phyloP scores from a whole-genome alignment of 108 stramenopile genomes.

The Nitzschia sp. region DNA sequence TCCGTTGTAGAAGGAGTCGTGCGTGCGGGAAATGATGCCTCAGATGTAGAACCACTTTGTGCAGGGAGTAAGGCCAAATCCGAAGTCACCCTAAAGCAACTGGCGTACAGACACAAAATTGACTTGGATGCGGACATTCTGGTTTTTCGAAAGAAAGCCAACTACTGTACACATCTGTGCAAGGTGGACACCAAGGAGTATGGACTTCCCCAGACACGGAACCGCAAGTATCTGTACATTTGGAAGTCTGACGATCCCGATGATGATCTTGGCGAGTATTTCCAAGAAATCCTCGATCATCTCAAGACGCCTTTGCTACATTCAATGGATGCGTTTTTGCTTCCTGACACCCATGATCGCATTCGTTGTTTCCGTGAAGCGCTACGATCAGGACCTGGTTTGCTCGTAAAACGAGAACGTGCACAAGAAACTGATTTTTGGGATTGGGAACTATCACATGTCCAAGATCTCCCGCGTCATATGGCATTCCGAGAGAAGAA shows the following conservation, averaged over 20 bases:
- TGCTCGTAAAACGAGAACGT: slow-evolving; percentile 37
- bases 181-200: slow-evolving; percentile 74
- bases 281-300: slow-evolving; percentile 53
- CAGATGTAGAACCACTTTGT: slow-evolving; percentile 5
- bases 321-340: slow-evolving; percentile 70
- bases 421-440: slow-evolving; percentile 65
- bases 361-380: slow-evolving; percentile 64
- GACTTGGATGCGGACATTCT: slow-evolving; percentile 49
- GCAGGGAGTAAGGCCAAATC: slow-evolving; percentile 14
- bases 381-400: slow-evolving; percentile 57
- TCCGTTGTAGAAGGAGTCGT: slow-evolving; percentile 57
- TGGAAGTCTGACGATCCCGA: slow-evolving; percentile 56
- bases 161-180: slow-evolving; percentile 56
- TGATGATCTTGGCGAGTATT: slow-evolving; percentile 72
- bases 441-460: slow-evolving; percentile 32
- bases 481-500: slow-evolving; percentile 33
- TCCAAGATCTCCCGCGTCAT: slow-evolving; percentile 51
- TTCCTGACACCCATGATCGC: slow-evolving; percentile 64
- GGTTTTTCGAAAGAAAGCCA: slow-evolving; percentile 51
- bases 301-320: slow-evolving; percentile 64
- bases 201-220: slow-evolving; percentile 78
- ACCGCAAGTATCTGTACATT: slow-evolving; percentile 71
- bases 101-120: slow-evolving; percentile 53
- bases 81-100: slow-evolving; percentile 46
- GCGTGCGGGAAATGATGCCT: slow-evolving; percentile 17